phyloP scores from a whole-genome alignment of 1,139 yeast species.

The Candida mesenterica region DNA sequence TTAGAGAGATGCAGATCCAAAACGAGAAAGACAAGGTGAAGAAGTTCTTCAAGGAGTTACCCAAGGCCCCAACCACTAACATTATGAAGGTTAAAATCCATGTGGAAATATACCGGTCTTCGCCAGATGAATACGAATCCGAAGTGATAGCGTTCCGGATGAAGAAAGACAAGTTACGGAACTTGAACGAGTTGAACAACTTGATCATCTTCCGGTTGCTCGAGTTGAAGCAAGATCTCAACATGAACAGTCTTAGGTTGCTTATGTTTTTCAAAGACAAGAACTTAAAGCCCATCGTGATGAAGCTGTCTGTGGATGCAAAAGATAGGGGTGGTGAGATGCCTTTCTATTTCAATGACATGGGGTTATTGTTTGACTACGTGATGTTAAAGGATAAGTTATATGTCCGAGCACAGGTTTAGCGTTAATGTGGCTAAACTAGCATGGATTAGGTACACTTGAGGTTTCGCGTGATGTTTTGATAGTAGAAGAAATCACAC shows the following conservation, averaged over 20 bases:
- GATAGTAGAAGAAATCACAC: no score
- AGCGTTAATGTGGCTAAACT: not conserved
- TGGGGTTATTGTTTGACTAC: slow-evolving; percentile 27
- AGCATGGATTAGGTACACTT: no score
- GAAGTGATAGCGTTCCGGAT: slow-evolving; percentile 23
- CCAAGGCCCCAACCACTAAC: not conserved
- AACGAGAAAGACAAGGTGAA: slow-evolving; percentile 1
- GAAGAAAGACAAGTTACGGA: slow-evolving; percentile 26
- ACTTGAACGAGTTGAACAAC: slow-evolving; percentile 26
- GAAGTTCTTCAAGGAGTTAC: slow-evolving; percentile 3
- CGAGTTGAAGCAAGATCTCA: slow-evolving; percentile 16
- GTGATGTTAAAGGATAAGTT: slow-evolving; percentile 26
- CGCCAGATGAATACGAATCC: slow-evolving; percentile 7
- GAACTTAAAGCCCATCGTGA: slow-evolving; percentile 24
- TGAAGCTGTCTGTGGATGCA: slow-evolving; percentile 17
- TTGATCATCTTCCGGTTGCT: slow-evolving; percentile 23
- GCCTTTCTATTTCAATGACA: slow-evolving; percentile 10
- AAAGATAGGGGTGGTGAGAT: slow-evolving; percentile 2
- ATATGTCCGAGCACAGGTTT: slow-evolving; percentile 21
- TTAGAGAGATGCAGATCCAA: not conserved
- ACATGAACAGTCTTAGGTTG: slow-evolving; percentile 19
- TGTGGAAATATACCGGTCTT: slow-evolving; percentile 9
- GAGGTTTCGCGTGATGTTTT: no score
- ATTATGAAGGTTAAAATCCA: slow-evolving; percentile 22
- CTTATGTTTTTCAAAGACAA: slow-evolving; percentile 25